phyloP scores from a whole-genome alignment of 2,329 filamentous ascomycete genomes.

The Colletotrichum trifolii region DNA sequence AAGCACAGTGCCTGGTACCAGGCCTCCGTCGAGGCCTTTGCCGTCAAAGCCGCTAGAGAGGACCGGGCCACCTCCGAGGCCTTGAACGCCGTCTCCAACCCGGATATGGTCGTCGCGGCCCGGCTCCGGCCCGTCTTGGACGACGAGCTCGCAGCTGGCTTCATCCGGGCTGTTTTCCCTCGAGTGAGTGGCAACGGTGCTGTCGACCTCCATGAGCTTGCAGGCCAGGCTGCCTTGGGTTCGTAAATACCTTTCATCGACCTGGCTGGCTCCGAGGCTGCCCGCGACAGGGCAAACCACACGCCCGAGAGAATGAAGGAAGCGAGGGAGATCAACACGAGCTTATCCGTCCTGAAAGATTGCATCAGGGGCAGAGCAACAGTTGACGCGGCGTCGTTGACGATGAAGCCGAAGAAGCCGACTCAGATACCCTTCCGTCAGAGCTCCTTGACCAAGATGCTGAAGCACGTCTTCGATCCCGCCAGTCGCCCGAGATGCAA shows the following conservation, averaged over 20 bases:
- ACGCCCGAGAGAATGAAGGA: slow-evolving; percentile 57
- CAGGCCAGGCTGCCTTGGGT: slow-evolving; percentile 49
- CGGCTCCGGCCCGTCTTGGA: slow-evolving; percentile 50
- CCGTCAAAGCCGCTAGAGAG: slow-evolving; percentile 10
- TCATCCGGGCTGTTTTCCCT: slow-evolving; percentile 43
- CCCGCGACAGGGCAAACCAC: slow-evolving; percentile 54
- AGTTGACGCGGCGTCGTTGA: slow-evolving; percentile 42
- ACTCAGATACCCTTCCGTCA: slow-evolving; percentile 58
- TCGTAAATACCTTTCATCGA: slow-evolving; percentile 50
- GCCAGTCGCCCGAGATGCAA: slow-evolving; percentile 49
- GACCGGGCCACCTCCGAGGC: neutral
- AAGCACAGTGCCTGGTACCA: slow-evolving; percentile 26
- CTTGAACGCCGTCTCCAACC: slow-evolving; percentile 7
- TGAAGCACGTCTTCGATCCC: slow-evolving; percentile 63
- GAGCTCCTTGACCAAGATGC: slow-evolving; percentile 57
- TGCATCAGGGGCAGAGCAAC: slow-evolving; percentile 60
- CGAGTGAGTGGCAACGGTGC: slow-evolving; percentile 39
- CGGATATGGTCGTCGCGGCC: slow-evolving; percentile 50
- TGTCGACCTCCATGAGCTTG: slow-evolving; percentile 53
- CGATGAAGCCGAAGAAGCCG: slow-evolving; percentile 42
- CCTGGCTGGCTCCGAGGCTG: slow-evolving; percentile 60
- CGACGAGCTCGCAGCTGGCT: slow-evolving; percentile 46
- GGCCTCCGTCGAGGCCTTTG: slow-evolving; percentile 18
- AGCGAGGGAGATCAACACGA: slow-evolving; percentile 59
- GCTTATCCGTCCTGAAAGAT: slow-evolving; percentile 62